phyloP scores from a whole-genome alignment of 495 filamentous ascomycete species.

The Pyrenopolyporus hunteri region DNA sequence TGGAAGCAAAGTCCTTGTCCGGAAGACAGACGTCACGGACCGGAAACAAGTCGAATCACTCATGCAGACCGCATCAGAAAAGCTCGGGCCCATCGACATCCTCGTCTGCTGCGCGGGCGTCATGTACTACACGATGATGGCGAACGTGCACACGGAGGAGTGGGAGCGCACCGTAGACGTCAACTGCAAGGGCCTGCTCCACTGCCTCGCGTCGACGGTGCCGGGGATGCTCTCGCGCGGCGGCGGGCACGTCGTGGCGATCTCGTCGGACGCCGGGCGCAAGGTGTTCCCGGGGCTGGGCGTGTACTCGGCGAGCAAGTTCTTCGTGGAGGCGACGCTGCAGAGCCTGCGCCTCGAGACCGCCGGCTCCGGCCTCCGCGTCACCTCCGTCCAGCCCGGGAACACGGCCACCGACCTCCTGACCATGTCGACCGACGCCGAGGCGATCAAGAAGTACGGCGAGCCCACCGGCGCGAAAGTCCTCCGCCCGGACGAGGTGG shows the following conservation, averaged over 20 bases:
- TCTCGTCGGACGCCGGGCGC: constrained; percentile 71
- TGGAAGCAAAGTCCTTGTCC: constrained; percentile 63
- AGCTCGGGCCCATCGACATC: constrained; percentile 69
- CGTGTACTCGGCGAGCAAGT: constrained; percentile 75
- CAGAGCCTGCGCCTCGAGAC: constrained; percentile 71
- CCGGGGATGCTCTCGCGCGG: constrained; percentile 68
- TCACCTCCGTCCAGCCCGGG: constrained; percentile 70
- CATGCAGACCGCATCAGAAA: constrained; percentile 54
- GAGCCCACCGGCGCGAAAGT: constrained; percentile 70
- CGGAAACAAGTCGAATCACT: constrained; percentile 61
- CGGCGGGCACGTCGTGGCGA: constrained; percentile 65
- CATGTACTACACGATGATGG: constrained; percentile 80
- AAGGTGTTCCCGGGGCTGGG: constrained; percentile 75
- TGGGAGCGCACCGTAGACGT: constrained; percentile 75
- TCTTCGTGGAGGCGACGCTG: constrained; percentile 74
- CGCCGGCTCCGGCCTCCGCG: constrained; percentile 65
- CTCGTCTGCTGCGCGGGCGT: constrained; percentile 72
- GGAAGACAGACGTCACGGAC: constrained; percentile 67
- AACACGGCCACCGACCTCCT: constrained; percentile 69
- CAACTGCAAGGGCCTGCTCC: constrained; percentile 74
- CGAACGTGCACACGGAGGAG: constrained; percentile 65
- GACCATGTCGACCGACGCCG: constrained; percentile 67
- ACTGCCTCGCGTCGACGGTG: constrained; percentile 64
- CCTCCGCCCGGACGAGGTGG: constrained; percentile 66
- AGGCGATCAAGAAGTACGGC: constrained; percentile 73